Evolutionary conservation across 805 yeast genomes (phyloP).

Genomic region (Saccharomycopsis amapae): DNA sequence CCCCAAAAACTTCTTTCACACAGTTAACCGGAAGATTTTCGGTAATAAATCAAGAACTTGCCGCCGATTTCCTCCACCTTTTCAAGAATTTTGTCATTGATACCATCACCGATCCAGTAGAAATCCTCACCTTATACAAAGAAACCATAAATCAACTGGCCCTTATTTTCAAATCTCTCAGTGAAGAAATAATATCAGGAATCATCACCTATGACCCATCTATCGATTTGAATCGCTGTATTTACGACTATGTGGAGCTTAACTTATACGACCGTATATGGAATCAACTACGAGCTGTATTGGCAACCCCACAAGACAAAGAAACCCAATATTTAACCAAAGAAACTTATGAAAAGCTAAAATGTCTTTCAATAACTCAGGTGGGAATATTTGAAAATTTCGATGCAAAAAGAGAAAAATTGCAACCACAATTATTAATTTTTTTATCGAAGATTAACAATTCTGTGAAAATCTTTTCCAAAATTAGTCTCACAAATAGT

Average conservation of each 20-base stretch:
- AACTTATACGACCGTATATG: slow-evolving; percentile 63
- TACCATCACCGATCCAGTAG: slow-evolving; percentile 26
- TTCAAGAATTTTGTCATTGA: slow-evolving; percentile 35
- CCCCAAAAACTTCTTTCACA: slow-evolving; percentile 28
- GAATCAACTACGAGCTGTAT: slow-evolving; percentile 35
- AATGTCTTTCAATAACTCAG: slow-evolving; percentile 35
- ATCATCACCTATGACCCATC: slow-evolving; percentile 29
- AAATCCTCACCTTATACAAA: slow-evolving; percentile 24
- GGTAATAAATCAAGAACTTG: slow-evolving; percentile 31
- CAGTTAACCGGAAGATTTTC: slow-evolving; percentile 37
- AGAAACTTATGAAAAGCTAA: slow-evolving; percentile 26
- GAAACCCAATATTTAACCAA: slow-evolving; percentile 3
- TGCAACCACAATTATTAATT: slow-evolving; percentile 30
- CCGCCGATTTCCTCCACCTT: slow-evolving; percentile 33
- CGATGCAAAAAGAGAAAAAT: slow-evolving; percentile 25
- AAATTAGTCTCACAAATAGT: slow-evolving; percentile 38
- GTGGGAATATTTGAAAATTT: slow-evolving; percentile 32
- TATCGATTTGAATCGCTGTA: slow-evolving; percentile 42
- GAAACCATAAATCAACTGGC: slow-evolving; percentile 27
- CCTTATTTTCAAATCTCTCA: slow-evolving; percentile 26
- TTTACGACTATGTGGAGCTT: slow-evolving; percentile 67
- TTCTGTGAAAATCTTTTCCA: slow-evolving; percentile 48
- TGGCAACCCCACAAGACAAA: slow-evolving; percentile 23
- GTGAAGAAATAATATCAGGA: slow-evolving; percentile 24
- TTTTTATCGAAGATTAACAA: slow-evolving; percentile 33